These are phyloP conservation scores for Hymenoscyphus linearis DNA, from an alignment of 2,329 filamentous ascomycete genomes.

Conservation along the genomic window DNA sequence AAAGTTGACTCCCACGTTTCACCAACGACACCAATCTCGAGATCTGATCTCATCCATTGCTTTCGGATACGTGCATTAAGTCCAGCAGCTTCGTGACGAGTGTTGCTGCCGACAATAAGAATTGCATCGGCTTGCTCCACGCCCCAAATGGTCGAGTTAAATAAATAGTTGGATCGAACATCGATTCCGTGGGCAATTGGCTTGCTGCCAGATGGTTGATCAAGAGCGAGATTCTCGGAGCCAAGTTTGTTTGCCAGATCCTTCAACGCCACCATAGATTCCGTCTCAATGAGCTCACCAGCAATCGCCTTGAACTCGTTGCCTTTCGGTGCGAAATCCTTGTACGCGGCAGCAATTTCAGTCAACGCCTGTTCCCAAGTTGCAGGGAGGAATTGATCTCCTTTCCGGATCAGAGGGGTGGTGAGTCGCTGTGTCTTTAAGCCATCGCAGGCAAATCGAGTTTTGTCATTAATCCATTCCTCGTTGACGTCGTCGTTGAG, in stretches of 20 bases:
- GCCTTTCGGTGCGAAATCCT: conserved; percentile 72
- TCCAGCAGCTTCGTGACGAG: conserved; percentile 88
- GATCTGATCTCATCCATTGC: conserved; percentile 92
- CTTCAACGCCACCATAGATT: conserved; percentile 94
- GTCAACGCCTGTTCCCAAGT: conserved; percentile 94
- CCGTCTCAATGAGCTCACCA: conserved; percentile 84
- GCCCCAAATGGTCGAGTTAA: conserved; percentile 92
- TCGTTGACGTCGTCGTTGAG: conserved; percentile 98
- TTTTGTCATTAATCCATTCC: conserved; percentile 99
- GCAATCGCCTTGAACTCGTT: conserved; percentile 96
- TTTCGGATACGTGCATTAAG: conserved; percentile 96
- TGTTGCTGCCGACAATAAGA: conserved; percentile 90
- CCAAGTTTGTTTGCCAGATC: conserved; percentile 94
- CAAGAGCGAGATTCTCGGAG: conserved; percentile 90
- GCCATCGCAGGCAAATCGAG: conserved; percentile 91
- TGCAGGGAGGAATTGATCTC: conserved; percentile 85
- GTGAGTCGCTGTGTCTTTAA: conserved; percentile 94
- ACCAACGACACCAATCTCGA: conserved; percentile 87
- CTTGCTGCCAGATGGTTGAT: conserved; percentile 76
- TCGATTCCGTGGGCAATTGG: conserved; percentile 91
- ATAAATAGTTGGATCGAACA: conserved; percentile 88
- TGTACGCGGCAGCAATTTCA: conserved; percentile 77
- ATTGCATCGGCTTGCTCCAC: conserved; percentile 92
- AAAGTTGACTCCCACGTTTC: conserved; percentile 92
- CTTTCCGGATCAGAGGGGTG: conserved; percentile 80